A percentile compares a stretch with the other conserved stretches of the same genome.
These are phyloP conservation scores for Debaryomycetaceae sp. DNA, from an alignment of 1,139 yeast genomes.

Conservation along the genomic window DNA sequence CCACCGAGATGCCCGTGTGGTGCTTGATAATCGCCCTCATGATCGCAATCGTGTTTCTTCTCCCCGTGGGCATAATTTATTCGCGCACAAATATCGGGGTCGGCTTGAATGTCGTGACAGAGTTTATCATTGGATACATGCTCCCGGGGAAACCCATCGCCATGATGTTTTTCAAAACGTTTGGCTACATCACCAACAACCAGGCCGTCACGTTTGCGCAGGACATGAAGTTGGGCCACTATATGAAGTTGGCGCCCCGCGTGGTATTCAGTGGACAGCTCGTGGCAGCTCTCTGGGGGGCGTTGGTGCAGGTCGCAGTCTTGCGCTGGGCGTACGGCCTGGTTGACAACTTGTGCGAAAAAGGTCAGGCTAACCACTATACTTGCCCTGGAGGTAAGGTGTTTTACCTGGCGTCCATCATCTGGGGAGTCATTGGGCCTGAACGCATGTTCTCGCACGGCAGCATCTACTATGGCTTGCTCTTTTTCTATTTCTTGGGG, in stretches of 20 bases:
- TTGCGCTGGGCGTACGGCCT: conserved; percentile 33
- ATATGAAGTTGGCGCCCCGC: conserved; percentile 42
- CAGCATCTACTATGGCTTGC: conserved; percentile 25
- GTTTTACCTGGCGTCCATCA: conserved; percentile 35
- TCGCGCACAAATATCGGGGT: conserved; percentile 34
- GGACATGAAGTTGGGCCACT: conserved; percentile 45
- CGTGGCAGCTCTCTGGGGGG: conserved; percentile 35
- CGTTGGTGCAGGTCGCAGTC: conserved; percentile 33
- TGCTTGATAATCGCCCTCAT: conserved; percentile 26
- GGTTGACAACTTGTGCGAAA: conserved; percentile 38
- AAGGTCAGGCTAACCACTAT: conserved; percentile 25
- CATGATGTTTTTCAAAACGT: conserved; percentile 38
- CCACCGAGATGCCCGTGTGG: conserved; percentile 36
- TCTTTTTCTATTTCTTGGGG: conserved; percentile 33
- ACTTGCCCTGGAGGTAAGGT: conserved; percentile 36
- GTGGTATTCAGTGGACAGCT: conserved; percentile 35
- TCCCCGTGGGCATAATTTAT: conserved; percentile 34
- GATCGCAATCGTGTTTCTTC: conserved; percentile 28
- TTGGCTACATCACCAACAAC: conserved; percentile 40
- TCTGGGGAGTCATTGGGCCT: conserved; percentile 40
- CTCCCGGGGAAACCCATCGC: conserved; percentile 37
- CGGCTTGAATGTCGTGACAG: conserved; percentile 36
- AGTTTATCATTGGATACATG: conserved; percentile 37
- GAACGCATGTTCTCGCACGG: conserved; percentile 28
- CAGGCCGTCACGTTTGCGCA: conserved; percentile 45